phyloP scores from a whole-genome alignment of 495 filamentous ascomycete species.

The Penicillium cataractarum region DNA sequence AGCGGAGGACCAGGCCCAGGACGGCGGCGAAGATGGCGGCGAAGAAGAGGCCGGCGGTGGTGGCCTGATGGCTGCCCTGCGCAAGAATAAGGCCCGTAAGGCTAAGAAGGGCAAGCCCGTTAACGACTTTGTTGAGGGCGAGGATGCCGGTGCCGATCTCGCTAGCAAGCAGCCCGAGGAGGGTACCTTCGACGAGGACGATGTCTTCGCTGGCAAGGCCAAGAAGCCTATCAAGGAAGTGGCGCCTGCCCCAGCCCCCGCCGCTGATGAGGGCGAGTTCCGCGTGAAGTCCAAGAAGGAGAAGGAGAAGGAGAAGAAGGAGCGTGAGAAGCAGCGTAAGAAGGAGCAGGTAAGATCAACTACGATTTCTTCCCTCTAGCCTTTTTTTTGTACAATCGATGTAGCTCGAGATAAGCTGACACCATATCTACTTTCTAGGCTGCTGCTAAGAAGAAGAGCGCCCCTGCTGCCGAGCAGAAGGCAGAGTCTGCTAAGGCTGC shows the following conservation, averaged over 20 bases:
- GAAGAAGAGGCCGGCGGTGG: constrained; percentile 57
- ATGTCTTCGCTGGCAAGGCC: constrained; percentile 68
- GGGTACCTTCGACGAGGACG: constrained; percentile 83
- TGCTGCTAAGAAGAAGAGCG: constrained; percentile 60
- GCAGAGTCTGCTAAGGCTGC: constrained; percentile 40
- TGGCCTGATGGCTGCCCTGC: constrained; percentile 82
- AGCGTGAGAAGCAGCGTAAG: constrained; percentile 90
- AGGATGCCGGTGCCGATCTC: constrained; percentile 61
- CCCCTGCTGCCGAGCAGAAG: constrained; percentile 42
- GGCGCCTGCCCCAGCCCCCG: constrained; percentile 46
- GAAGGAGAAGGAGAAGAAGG: constrained; percentile 94
- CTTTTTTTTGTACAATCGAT: not conserved
- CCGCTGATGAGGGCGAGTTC: constrained; percentile 63
- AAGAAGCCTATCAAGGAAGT: constrained; percentile 61
- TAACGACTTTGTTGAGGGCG: constrained; percentile 76
- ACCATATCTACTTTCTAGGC: constrained; percentile 48
- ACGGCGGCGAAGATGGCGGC: constrained; percentile 45
- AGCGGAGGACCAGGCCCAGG: constrained; percentile 49
- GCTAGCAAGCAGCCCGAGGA: constrained; percentile 79
- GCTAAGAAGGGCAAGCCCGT: constrained; percentile 81
- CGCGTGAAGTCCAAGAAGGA: constrained; percentile 90
- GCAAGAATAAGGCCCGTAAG: constrained; percentile 89
- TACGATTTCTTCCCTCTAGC: not conserved
- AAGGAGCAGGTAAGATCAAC: constrained; percentile 72
- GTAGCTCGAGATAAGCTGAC: constrained; percentile 9